A percentile compares a stretch with the other conserved stretches of the same genome.
phyloP scores from a whole-genome alignment of 352 stramenopile genomes.

The Pseudoperonospora humuli region DNA sequence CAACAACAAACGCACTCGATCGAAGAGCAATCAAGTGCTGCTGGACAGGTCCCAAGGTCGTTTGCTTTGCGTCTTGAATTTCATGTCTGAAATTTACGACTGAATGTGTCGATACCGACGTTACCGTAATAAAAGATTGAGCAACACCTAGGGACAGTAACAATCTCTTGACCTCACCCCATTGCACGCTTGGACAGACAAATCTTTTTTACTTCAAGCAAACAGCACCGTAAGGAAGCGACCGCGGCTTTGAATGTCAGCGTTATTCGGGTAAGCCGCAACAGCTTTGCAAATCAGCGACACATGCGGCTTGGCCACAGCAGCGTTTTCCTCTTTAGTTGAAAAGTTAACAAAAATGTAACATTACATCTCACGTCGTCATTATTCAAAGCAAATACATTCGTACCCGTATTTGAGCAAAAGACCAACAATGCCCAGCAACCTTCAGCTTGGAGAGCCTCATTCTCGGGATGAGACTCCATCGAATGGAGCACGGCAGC shows the following conservation, averaged over 20 bases:
- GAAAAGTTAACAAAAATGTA: background rate
- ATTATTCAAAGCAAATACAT: background rate
- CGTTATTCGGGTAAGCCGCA: slow-evolving; percentile 34
- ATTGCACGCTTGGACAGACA: no score
- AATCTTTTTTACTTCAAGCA: no score
- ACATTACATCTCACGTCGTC: background rate
- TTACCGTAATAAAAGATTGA: no score
- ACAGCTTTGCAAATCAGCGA: slow-evolving; percentile 41
- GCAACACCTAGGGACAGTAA: no score
- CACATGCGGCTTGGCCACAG: slow-evolving; percentile 36
- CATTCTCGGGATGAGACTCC: slow-evolving; percentile 53
- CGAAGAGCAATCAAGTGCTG: no score
- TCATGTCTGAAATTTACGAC: no score
- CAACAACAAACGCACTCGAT: no score
- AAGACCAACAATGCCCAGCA: slow-evolving; percentile 75
- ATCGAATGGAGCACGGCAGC: slow-evolving; percentile 51
- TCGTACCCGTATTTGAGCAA: slow-evolving; percentile 65
- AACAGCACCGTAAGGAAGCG: slow-evolving; percentile 56
- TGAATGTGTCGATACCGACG: no score
- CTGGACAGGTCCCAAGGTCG: no score
- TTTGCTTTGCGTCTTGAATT: no score
- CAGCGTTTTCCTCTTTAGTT: slow-evolving; percentile 52
- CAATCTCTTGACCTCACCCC: no score
- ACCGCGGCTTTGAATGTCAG: slow-evolving; percentile 60
- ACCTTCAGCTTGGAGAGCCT: slow-evolving; percentile 59